These are phyloP conservation scores for Arxiozyma bovina DNA, from an alignment of 1,139 yeast genomes.

Conservation along the genomic window DNA sequence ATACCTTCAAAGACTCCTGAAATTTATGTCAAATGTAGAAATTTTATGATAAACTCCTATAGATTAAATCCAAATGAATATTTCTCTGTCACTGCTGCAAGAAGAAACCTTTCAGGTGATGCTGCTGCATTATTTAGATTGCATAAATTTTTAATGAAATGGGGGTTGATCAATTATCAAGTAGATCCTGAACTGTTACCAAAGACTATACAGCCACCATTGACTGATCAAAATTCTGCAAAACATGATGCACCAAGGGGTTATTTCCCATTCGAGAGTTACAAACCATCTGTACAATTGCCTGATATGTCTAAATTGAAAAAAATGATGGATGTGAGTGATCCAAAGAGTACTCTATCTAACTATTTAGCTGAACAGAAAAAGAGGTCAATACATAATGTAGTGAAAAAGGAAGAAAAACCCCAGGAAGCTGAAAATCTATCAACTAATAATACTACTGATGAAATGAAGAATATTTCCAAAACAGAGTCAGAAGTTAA, in stretches of 20 bases:
- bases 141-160: slow-evolving; percentile 79
- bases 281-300: slow-evolving; percentile 44
- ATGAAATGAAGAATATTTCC: neutral
- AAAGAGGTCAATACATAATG: neutral
- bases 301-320: slow-evolving; percentile 52
- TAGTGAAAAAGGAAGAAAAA: neutral
- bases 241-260: slow-evolving; percentile 91
- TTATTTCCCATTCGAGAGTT: slow-evolving; percentile 83
- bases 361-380: slow-evolving; percentile 18
- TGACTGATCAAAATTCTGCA: slow-evolving; percentile 58
- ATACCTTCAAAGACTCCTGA: slow-evolving; percentile 82
- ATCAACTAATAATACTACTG: neutral
- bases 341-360: slow-evolving; percentile 18
- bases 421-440: neutral
- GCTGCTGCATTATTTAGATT: slow-evolving; percentile 89
- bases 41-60: slow-evolving; percentile 88
- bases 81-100: slow-evolving; percentile 84
- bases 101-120: slow-evolving; percentile 92
- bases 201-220: slow-evolving; percentile 61
- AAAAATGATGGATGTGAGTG: slow-evolving; percentile 36
- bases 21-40: slow-evolving; percentile 78
- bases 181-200: slow-evolving; percentile 61
- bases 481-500: slow-evolving; percentile 6
- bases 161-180: slow-evolving; percentile 97
- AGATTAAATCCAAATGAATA: slow-evolving; percentile 89